Evolutionary conservation across 177 flowering plant species (phyloP), one percentile per base, ranked within the genome.

Genomic region (Vitis hybrid): DNA sequence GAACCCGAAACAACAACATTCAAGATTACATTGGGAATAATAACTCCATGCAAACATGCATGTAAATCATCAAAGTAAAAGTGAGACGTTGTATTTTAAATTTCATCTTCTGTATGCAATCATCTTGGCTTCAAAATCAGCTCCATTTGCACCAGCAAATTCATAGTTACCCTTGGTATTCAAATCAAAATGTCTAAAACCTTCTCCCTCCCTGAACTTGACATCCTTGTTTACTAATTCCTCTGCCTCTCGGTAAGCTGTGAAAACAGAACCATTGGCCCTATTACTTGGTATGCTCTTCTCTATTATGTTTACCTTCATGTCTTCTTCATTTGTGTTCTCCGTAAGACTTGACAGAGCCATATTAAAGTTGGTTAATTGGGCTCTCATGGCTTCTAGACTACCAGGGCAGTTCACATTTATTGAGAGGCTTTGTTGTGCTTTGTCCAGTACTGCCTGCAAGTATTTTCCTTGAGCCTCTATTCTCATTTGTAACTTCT

Each of bases 401-500:
- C 50, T 82, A 5, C 59, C 67, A 3, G 78, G 18, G 26, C 74
- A 61, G 39, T 79, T 86, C 75, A 66, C 63, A 50, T 80, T 77
- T 1, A 76, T 55, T 3, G 94, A 75, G 51, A 87, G 80, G 70
- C 84, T 88, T 66, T 72, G 79, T 62, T 86, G 88, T 33, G 97
- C 96, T 77, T 89, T 92, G 72, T 89, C 92, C 67, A 92, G 39
- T 68, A 92, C 85, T 2, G 89, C 75, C 57, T 89, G 91, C 77
- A 92, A 78, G 76, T 90, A 92, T 81, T 90, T 87, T 64, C 88
- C 90, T 71, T 87, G 90, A 0, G 87, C 81, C 48, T 87, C 90
- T 70, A 85, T 87, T 74, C 90, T 82, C 87, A 84, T 87, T 55
- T 87, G 86, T 63, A 87, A 48, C 65, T 75, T 85, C 70, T 75